A percentile compares a stretch with the other conserved stretches of the same genome.
Evolutionary conservation across 257 asterid genomes (phyloP).

Genomic region (Salvia rosmarinus): DNA sequence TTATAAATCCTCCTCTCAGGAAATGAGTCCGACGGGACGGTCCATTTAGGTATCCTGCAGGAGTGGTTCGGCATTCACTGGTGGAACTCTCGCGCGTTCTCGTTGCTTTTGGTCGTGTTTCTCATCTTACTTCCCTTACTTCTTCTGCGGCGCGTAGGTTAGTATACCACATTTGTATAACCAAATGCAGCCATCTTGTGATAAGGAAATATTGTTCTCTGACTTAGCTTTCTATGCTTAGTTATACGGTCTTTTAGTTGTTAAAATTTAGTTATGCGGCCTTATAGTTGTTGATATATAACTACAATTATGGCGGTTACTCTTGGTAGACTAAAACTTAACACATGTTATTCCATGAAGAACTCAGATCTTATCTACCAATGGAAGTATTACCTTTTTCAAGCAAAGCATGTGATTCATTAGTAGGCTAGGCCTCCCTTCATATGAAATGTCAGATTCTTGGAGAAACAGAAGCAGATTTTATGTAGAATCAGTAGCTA

Average conservation of each 20-base stretch:
- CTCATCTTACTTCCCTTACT: slow-evolving; percentile 82
- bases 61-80: slow-evolving; percentile 96
- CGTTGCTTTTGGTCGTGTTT: slow-evolving; percentile 75
- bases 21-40: slow-evolving; percentile 66
- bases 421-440: neutral
- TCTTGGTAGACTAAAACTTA: neutral
- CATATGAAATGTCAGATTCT: neutral
- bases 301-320: neutral
- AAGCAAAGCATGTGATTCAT: neutral
- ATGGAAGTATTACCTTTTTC: neutral
- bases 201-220: neutral
- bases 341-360: neutral
- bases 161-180: slow-evolving; percentile 27
- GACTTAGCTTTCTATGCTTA: slow-evolving; percentile 5
- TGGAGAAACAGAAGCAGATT: slow-evolving; percentile 12
- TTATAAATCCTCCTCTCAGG: slow-evolving; percentile 59
- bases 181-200: neutral
- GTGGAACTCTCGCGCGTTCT: slow-evolving; percentile 84
- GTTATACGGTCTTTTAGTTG: too few relatives aligned
- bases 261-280: neutral
- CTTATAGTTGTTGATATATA: neutral
- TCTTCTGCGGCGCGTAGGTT: slow-evolving; percentile 85
- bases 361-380: slow-evolving; percentile 5
- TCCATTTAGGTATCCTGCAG: slow-evolving; percentile 84
- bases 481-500: neutral